Conservation (phyloP, 2,329 filamentous ascomycete genomes). For the Cladosporium oxysporum region DNA sequence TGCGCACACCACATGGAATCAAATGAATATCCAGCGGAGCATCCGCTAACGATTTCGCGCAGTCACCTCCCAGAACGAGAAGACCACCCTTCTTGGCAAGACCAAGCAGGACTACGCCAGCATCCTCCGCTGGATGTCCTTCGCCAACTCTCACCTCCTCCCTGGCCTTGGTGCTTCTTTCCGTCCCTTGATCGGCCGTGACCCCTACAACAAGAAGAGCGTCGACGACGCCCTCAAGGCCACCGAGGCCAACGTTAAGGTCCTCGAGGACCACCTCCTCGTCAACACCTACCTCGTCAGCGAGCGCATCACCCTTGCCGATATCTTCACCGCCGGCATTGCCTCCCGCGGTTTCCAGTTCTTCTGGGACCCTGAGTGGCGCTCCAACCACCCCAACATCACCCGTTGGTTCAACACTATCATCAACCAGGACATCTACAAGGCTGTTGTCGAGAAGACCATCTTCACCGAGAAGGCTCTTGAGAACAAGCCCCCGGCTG, state of each 20-base stretch:
- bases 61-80: conserved; percentile 99
- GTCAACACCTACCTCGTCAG: conserved; percentile 96
- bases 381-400: conserved; percentile 77
- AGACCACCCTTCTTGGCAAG: conserved; percentile 98
- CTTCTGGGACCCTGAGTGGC: conserved; percentile 92
- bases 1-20: conserved; percentile 6
- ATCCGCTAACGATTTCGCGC: conserved; percentile 29
- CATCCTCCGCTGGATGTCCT: conserved; percentile 98
- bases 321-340: conserved; percentile 80
- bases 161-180: conserved; percentile 75
- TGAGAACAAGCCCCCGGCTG: conserved; percentile 66
- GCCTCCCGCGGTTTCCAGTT: conserved; percentile 86
- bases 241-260: conserved; percentile 66
- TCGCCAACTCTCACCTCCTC: conserved; percentile 86
- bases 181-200: conserved; percentile 77
- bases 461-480: conserved; percentile 79
- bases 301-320: conserved; percentile 95
- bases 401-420: conserved; percentile 95
- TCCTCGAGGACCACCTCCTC: conserved; percentile 84
- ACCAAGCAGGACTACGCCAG: conserved; percentile 99
- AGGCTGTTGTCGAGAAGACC: conserved; percentile 72
- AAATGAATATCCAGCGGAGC: not conserved
- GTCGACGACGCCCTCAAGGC: conserved; percentile 77
- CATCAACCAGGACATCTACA: conserved; percentile 89
- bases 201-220: conserved; percentile 96